Percentiles rank a stretch among this genome's conserved stretches.
Evolutionary conservation across 1,284 basidiomycete species (phyloP).

Genomic region (Thecaphora thlaspeos): DNA sequence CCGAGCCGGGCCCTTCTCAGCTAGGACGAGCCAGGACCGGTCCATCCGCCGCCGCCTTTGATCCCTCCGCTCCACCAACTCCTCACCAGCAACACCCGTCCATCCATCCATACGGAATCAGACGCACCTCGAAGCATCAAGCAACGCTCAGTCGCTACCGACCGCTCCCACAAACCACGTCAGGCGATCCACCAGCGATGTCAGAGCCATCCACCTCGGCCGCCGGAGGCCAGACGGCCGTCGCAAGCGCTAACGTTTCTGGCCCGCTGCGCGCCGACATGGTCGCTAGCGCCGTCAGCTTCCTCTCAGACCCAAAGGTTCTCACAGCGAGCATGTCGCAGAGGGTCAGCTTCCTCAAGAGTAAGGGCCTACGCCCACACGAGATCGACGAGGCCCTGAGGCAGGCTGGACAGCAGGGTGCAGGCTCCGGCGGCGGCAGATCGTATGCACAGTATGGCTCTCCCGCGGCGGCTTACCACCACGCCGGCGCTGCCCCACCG

Average conservation of each 20-base stretch:
- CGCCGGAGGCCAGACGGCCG: conserved; percentile 9
- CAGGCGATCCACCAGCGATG: no score
- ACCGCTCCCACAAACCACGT: no score
- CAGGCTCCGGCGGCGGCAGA: conserved; percentile 4
- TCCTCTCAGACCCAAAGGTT: conserved; percentile 61
- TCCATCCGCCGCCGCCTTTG: no score
- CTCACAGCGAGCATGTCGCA: conserved; percentile 74
- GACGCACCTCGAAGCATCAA: no score
- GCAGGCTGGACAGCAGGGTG: conserved; percentile 49
- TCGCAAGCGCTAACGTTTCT: conserved; percentile 13
- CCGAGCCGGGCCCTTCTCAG: no score
- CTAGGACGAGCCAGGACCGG: no score
- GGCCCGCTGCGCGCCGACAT: conserved; percentile 42
- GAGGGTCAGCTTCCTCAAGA: conserved; percentile 86
- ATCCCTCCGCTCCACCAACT: no score
- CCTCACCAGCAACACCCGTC: no score
- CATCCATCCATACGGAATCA: no score
- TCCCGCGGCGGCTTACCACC: conserved; percentile 25
- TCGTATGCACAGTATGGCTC: conserved; percentile 22
- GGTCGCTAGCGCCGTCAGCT: conserved; percentile 50
- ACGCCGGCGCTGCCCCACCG: conserved; percentile 18
- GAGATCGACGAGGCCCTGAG: conserved; percentile 87
- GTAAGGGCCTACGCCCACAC: conserved; percentile 77
- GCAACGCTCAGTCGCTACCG: no score
- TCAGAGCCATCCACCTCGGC: conserved; percentile 36